Evolutionary conservation across 495 filamentous ascomycete species (phyloP).

Genomic region (Aspergillus olivimuriae): DNA sequence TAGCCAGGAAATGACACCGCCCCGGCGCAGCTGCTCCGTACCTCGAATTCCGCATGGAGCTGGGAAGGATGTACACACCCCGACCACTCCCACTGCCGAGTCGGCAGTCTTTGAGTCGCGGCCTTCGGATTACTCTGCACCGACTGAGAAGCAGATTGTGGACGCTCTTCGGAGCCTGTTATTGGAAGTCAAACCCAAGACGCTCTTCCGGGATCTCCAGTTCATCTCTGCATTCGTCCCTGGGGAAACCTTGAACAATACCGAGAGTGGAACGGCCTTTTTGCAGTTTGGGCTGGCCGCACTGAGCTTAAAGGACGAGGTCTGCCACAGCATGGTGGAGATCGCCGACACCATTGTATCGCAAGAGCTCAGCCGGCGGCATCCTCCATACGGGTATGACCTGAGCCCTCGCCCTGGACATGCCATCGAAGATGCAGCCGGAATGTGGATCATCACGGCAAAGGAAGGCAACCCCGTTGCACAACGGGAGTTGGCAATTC

Average conservation of each 20-base stretch:
- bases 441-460: constrained; percentile 90
- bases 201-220: constrained; percentile 90
- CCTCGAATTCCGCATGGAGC: constrained; percentile 6
- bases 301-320: constrained; percentile 80
- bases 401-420: constrained; percentile 31
- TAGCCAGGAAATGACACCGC: constrained; percentile 14
- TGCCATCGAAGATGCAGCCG: constrained; percentile 74
- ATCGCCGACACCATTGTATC: constrained; percentile 45
- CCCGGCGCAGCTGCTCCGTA: constrained; percentile 35
- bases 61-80: constrained; percentile 14
- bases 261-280: constrained; percentile 84
- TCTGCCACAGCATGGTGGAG: constrained; percentile 86
- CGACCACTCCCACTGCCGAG: constrained; percentile 23
- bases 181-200: constrained; percentile 72
- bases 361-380: constrained; percentile 36
- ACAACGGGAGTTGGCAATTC: constrained; percentile 89
- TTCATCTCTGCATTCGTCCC: constrained; percentile 93
- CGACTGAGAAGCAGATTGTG: constrained; percentile 58
- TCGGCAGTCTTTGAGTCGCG: constrained; percentile 35
- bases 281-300: constrained; percentile 90
- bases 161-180: constrained; percentile 75
- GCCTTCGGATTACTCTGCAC: constrained; percentile 31
- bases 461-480: constrained; percentile 89
- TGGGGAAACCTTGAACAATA: constrained; percentile 71
- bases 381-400: constrained; percentile 34